Evolutionary conservation across 495 filamentous ascomycete genomes (phyloP), one percentile per base, ranked within the genome.

Genomic region (Entonaema liquescens): DNA sequence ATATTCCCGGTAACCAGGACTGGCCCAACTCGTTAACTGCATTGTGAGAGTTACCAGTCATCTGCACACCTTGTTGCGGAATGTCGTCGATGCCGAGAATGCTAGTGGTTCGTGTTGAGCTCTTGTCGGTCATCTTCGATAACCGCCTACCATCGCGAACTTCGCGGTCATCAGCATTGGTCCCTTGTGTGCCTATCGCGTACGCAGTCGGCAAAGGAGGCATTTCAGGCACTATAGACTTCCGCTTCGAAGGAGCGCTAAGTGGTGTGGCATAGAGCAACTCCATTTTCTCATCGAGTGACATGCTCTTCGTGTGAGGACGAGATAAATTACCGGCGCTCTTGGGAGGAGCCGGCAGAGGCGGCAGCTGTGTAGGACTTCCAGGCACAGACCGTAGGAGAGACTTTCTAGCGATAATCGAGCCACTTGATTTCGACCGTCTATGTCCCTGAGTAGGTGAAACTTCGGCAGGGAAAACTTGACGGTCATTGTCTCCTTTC

Each of bases 301-400:
- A 84, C 84, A 85, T 86, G 67, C 85, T 86, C 78, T 83, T 83
- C 15, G 82, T 84, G 57, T 81, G 71, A 3, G 78, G 77, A 12
- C 81, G 69, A 12, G 66, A 35, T 0, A 67, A 61, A 38, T 72
- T 70, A 5, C 73, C 73, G 4, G 79, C 79, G 38, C 75, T 80
- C 36, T 74, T 82, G n/a, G 83, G 83, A 0, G 83, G 77, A 31
- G 79, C 73, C 9, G 84, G 85, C 5, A 82, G 77, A 5, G 82
- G 80, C 1, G 82, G 82, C 15, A 86, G 76, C 44, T 79, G 72
- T 12, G 81, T 84, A 29, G 84, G 84, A 62, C 83, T 85, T 28
- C 83, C 84, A 33, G 83, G 72, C 28, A 78, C 74, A 12, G 79
- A 76, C 21, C 74, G 76, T 2, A 85, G 70, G 8, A 84, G 77